A percentile compares a stretch with the other conserved stretches of the same genome.
Evolutionary conservation across 306 rosid species (phyloP).

Genomic region (Pterocarpus macrocarpus): DNA sequence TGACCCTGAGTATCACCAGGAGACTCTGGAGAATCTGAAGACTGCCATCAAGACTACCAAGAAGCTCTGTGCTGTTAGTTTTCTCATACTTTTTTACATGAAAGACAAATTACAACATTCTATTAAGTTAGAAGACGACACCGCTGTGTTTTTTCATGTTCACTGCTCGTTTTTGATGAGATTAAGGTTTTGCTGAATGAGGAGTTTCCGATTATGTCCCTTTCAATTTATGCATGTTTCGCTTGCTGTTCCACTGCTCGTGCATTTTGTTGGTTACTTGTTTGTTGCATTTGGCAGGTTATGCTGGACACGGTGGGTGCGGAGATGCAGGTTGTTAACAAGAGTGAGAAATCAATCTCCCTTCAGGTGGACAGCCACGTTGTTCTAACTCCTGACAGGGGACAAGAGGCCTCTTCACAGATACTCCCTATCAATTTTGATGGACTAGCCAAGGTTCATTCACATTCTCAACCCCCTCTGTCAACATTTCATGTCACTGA

Average conservation of each 20-base stretch:
- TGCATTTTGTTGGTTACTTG: too few relatives aligned
- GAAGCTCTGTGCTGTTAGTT: conserved; percentile 94
- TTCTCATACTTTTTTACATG: background rate
- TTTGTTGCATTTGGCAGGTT: conserved; percentile 56
- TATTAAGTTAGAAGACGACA: background rate
- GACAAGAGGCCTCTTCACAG: conserved; percentile 82
- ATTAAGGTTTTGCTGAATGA: background rate
- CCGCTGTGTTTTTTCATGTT: conserved; percentile 22
- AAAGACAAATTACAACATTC: background rate
- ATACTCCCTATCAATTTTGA: conserved; percentile 85
- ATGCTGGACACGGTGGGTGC: conserved; percentile 93
- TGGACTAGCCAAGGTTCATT: conserved; percentile 81
- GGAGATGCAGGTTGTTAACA: conserved; percentile 88
- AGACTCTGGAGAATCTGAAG: conserved; percentile 90
- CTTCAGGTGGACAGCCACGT: conserved; percentile 69
- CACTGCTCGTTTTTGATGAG: conserved; percentile 1
- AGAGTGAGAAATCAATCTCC: conserved; percentile 69
- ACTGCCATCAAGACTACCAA: conserved; percentile 75
- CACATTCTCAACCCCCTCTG: background rate
- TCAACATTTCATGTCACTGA: background rate
- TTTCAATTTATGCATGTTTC: background rate
- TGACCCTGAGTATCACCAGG: conserved; percentile 77
- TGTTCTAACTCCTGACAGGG: conserved; percentile 76
- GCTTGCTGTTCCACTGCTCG: background rate
- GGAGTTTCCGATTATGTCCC: too few relatives aligned